Conservation (phyloP, 2,329 filamentous ascomycete genomes). For the Pyrenophora tritici-repentis region DNA sequence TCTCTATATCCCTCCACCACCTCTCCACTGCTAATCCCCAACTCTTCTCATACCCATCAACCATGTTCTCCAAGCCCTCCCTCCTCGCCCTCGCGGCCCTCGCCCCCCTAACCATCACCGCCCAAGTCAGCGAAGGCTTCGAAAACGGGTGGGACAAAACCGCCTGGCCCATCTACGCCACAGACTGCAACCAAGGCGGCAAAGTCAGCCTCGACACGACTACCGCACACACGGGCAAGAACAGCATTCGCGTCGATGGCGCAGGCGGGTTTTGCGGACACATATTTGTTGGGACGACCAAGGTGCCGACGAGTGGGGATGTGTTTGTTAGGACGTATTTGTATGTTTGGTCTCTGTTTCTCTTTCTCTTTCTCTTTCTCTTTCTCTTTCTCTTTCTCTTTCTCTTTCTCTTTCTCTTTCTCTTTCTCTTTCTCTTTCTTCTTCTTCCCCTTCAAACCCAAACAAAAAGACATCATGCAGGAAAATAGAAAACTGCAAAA, state of each 20-base stretch:
- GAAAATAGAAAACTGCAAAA: no score
- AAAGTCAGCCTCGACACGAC: conserved; percentile 62
- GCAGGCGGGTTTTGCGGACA: conserved; percentile 62
- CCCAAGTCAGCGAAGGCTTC: conserved; percentile 62
- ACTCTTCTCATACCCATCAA: no score
- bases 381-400: no score
- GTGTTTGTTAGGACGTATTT: conserved; percentile 62
- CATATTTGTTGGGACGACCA: conserved; percentile 64
- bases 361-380: no score
- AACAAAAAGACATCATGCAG: no score
- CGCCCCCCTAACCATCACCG: conserved; percentile 44
- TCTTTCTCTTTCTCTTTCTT: conserved; percentile 18
- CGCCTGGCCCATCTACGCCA: conserved; percentile 63
- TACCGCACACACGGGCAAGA: conserved; percentile 62
- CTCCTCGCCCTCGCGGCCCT: conserved; percentile 55
- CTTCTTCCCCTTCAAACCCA: no score
- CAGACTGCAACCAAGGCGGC: conserved; percentile 65
- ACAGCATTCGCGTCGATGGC: conserved; percentile 75
- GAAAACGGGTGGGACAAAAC: conserved; percentile 63
- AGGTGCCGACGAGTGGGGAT: conserved; percentile 60
- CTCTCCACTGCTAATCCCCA: no score
- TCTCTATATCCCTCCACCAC: no score
- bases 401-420: no score
- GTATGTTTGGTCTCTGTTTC: no score
- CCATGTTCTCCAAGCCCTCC: conserved; percentile 53